Base-by-base conservation (phyloP, 108 stramenopile species). In the Fistulifera solaris region DNA sequence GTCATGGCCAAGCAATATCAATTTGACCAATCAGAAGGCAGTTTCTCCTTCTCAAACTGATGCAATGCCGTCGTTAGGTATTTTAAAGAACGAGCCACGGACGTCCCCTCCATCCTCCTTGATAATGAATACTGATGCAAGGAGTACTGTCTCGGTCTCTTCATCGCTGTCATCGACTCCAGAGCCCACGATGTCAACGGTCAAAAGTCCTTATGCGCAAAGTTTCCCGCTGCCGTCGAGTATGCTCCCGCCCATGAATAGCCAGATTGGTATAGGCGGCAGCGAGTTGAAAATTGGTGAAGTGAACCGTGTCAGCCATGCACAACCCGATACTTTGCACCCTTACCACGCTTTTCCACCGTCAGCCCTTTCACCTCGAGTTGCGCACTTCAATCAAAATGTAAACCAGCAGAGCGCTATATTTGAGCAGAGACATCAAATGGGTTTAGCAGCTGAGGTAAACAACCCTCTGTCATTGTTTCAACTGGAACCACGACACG, bases 141-240 rank as follows among this genome's bases (percentile, higher is more conserved):
- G 63, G 38, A 68, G 66, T 49, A 59, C 62, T 14, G 61, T 73
- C 18, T 78, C 77, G 16, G 72, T 72, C 1, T 70, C 70, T 15
- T 78, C 77, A 6, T 78, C 77, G 14, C 58, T 73, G 7, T 78
- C 77, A 8, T 70, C 72, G n/a, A 78, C 77, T 19, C 77, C 77
- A 43, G 77, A 78, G 49, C 77, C 71, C n/a, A 70, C 68, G 10
- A 73, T 67, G 68, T 61, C 72, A 11, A 56, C 67, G 27, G 40
- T 35, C 17, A 59, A 22, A 27, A 42, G 28, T 57, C 43, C 19
- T 12, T 40, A 48, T 25, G 47, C 24, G 13, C 21, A 18, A 6
- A 16, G 52, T 25, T 27, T 61, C 23, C 35, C 54, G 16, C 52
- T 58, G 1, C 59, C 59, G 8, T 35, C 31, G 8, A 35, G 6